phyloP scores from a whole-genome alignment of 2,329 filamentous ascomycete genomes.

The Coniochaeta sp. region DNA sequence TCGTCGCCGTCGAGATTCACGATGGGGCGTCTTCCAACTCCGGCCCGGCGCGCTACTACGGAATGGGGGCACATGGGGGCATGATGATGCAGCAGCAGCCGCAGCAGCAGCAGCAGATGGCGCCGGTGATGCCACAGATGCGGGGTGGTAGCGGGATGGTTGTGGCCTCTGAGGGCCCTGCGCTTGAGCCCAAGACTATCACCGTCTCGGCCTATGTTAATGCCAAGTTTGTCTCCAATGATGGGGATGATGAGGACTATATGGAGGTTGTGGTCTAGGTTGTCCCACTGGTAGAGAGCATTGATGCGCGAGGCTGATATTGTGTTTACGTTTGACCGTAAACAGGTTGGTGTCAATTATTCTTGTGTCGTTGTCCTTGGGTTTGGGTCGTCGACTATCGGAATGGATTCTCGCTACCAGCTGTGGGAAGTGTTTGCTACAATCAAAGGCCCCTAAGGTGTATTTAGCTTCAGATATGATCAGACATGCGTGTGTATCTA shows the following conservation, averaged over 20 bases:
- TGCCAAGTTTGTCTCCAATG: slow-evolving; percentile 9
- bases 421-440: too few relatives aligned
- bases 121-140: background rate
- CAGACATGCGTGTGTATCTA: too few relatives aligned
- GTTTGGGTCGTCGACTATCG: too few relatives aligned
- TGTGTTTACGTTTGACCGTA: too few relatives aligned
- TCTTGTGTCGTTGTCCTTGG: too few relatives aligned
- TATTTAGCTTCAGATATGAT: too few relatives aligned
- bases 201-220: slow-evolving; percentile 10
- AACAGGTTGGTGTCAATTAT: too few relatives aligned
- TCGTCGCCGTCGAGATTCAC: slow-evolving; percentile 11
- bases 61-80: too few relatives aligned
- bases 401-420: too few relatives aligned
- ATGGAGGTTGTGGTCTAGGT: background rate
- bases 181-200: slow-evolving; percentile 10
- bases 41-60: too few relatives aligned
- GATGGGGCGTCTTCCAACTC: slow-evolving; percentile 4
- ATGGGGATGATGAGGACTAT: background rate
- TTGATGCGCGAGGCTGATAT: too few relatives aligned
- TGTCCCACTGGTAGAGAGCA: background rate
- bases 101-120: background rate
- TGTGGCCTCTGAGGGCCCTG: slow-evolving; percentile 3
- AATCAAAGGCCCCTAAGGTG: too few relatives aligned
- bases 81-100: background rate
- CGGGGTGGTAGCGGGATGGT: slow-evolving; percentile 1